These are phyloP conservation scores for Cladosporium sp. DNA, from an alignment of 2,329 filamentous ascomycete genomes.

Conservation along the genomic window DNA sequence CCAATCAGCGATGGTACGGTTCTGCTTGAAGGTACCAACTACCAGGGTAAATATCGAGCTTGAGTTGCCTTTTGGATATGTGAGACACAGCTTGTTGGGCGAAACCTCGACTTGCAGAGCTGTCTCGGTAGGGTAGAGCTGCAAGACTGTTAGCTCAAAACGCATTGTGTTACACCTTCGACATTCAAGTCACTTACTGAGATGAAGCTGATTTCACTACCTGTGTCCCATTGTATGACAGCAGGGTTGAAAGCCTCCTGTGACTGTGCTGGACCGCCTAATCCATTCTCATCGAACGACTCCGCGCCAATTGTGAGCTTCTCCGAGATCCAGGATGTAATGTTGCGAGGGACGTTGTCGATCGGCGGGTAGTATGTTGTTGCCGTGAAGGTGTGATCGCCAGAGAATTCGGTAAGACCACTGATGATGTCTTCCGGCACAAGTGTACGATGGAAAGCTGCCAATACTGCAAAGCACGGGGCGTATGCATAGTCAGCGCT, in stretches of 20 bases:
- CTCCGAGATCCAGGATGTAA: constrained; percentile 54
- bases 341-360: constrained; percentile 54
- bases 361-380: constrained; percentile 57
- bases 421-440: constrained; percentile 38
- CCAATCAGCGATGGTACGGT: constrained; percentile 44
- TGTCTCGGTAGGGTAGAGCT: constrained; percentile 21
- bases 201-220: constrained; percentile 19
- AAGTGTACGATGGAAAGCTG: constrained; percentile 47
- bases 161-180: constrained; percentile 17
- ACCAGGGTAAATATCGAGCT: constrained; percentile 47
- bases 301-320: constrained; percentile 59
- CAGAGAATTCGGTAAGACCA: constrained; percentile 46
- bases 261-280: constrained; percentile 53
- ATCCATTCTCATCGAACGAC: constrained; percentile 52
- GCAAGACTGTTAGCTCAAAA: constrained; percentile 22
- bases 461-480: constrained; percentile 54
- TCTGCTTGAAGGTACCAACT: constrained; percentile 45
- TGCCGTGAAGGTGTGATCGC: constrained; percentile 50
- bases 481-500: constrained; percentile 56
- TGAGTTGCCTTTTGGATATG: constrained; percentile 51
- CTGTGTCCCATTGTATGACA: constrained; percentile 53
- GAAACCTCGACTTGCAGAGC: constrained; percentile 16
- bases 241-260: constrained; percentile 55
- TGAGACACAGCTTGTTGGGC: constrained; percentile 42
- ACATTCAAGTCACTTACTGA: neutral